Conservation (phyloP, 2,329 filamentous ascomycete species). For the Shiraia sp. region DNA sequence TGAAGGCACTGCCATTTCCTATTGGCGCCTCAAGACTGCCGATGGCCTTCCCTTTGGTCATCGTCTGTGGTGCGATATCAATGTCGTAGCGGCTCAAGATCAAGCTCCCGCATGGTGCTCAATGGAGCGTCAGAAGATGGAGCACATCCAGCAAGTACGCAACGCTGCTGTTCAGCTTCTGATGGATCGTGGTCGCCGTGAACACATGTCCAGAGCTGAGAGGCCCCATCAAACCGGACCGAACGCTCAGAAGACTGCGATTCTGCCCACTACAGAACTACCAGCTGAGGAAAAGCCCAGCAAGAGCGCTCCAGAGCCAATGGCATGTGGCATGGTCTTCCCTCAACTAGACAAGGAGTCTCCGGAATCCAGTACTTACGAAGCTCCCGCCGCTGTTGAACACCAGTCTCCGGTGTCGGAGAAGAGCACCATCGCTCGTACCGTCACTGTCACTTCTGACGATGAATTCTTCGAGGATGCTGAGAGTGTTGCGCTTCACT, state of each 20-base stretch:
- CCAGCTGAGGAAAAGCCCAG: slow-evolving; percentile 39
- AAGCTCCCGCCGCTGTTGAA: slow-evolving; percentile 51
- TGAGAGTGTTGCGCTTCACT: slow-evolving; percentile 58
- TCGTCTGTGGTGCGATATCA: slow-evolving; percentile 92
- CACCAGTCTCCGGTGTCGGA: slow-evolving; percentile 26
- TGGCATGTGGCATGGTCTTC: slow-evolving; percentile 79
- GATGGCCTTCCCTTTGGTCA: slow-evolving; percentile 86
- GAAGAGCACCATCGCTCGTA: slow-evolving; percentile 36
- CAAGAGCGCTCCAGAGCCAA: slow-evolving; percentile 17
- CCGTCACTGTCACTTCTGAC: slow-evolving; percentile 45
- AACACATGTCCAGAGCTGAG: slow-evolving; percentile 33
- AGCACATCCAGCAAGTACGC: slow-evolving; percentile 38
- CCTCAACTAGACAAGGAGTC: slow-evolving; percentile 95
- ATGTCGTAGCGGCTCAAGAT: slow-evolving; percentile 55
- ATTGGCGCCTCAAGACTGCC: slow-evolving; percentile 89
- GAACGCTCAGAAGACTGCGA: slow-evolving; percentile 13
- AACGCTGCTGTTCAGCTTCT: slow-evolving; percentile 42
- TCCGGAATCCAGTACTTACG: slow-evolving; percentile 76
- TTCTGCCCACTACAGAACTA: slow-evolving; percentile 31
- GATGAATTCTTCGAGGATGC: slow-evolving; percentile 63
- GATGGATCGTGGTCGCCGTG: slow-evolving; percentile 35
- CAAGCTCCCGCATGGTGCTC: neutral
- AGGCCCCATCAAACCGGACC: slow-evolving; percentile 38
- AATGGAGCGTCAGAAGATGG: slow-evolving; percentile 29
- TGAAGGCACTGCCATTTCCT: slow-evolving; percentile 82